These are phyloP conservation scores for California macrophylla DNA, from an alignment of 441 rosid genomes.

Conservation along the genomic window DNA sequence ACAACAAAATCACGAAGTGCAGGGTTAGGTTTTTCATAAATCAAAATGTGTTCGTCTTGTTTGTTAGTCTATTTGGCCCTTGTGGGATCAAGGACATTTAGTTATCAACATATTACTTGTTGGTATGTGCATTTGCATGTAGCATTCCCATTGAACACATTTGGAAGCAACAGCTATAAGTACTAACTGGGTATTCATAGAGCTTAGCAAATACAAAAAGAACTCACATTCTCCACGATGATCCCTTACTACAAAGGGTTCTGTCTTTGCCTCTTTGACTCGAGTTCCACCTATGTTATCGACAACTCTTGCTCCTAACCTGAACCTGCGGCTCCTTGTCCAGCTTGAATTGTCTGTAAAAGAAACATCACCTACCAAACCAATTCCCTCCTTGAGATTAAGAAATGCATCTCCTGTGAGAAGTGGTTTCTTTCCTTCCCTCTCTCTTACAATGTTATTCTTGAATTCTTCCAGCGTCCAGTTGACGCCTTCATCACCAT, in stretches of 20 bases:
- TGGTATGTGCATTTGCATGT: too few relatives aligned
- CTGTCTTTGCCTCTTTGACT: constrained; percentile 66
- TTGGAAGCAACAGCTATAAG: too few relatives aligned
- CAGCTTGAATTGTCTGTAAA: constrained; percentile 98
- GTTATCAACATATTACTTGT: too few relatives aligned
- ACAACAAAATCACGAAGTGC: too few relatives aligned
- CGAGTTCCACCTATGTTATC: constrained; percentile 50
- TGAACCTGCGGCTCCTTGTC: constrained; percentile 95
- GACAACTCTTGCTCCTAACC: constrained; percentile 70
- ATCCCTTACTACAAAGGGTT: constrained; percentile 81
- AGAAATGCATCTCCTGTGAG: constrained; percentile 61
- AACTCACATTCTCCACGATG: constrained; percentile 97
- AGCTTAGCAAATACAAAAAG: neutral
- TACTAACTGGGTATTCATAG: neutral
- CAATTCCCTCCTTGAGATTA: constrained; percentile 56
- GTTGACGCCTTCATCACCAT: constrained; percentile 52
- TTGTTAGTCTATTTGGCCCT: too few relatives aligned
- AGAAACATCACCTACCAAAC: constrained; percentile 59
- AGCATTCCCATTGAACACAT: too few relatives aligned
- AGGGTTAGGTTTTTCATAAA: too few relatives aligned
- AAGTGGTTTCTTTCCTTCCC: constrained; percentile 89
- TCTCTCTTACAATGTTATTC: constrained; percentile 77
- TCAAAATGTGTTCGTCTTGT: too few relatives aligned
- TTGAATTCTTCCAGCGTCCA: constrained; percentile 73
- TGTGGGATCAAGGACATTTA: too few relatives aligned